phyloP scores from a whole-genome alignment of 2,329 filamentous ascomycete genomes.

The Dendryphion nanum region DNA sequence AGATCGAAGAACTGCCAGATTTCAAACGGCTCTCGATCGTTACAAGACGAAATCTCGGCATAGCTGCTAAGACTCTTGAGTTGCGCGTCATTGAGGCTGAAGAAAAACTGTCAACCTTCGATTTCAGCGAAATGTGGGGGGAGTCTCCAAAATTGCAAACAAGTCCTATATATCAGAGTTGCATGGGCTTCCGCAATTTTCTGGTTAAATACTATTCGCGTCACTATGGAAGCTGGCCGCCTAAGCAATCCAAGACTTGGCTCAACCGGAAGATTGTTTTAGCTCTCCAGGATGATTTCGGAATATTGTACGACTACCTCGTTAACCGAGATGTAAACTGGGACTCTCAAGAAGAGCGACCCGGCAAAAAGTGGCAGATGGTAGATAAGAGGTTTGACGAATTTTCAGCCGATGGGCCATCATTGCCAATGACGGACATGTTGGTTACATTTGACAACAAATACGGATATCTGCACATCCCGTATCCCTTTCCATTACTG shows the following conservation, averaged over 20 bases:
- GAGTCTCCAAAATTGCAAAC: slow-evolving; percentile 30
- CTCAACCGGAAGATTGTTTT: slow-evolving; percentile 59
- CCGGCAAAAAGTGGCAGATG: slow-evolving; percentile 66
- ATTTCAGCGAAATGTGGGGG: slow-evolving; percentile 61
- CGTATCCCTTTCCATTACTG: slow-evolving; percentile 65
- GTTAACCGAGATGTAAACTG: slow-evolving; percentile 67
- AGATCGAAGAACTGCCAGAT: slow-evolving; percentile 53
- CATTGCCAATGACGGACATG: slow-evolving; percentile 66
- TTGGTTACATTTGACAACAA: slow-evolving; percentile 64
- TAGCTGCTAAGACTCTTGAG: slow-evolving; percentile 61
- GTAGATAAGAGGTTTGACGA: slow-evolving; percentile 34
- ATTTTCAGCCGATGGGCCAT: slow-evolving; percentile 46
- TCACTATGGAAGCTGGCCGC: slow-evolving; percentile 63
- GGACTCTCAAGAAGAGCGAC: slow-evolving; percentile 61
- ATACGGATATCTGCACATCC: slow-evolving; percentile 50
- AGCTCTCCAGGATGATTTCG: slow-evolving; percentile 64
- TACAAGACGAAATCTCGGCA: slow-evolving; percentile 62
- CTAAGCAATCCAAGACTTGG: slow-evolving; percentile 49
- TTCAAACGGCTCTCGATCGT: slow-evolving; percentile 60
- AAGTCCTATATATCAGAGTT: slow-evolving; percentile 52
- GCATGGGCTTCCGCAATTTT: slow-evolving; percentile 61
- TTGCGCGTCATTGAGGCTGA: slow-evolving; percentile 63
- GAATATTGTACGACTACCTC: slow-evolving; percentile 67
- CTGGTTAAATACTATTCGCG: slow-evolving; percentile 58
- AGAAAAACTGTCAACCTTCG: slow-evolving; percentile 59